Evolutionary conservation across 2,329 filamentous ascomycete species (phyloP), one percentile per base, ranked within the genome.

Genomic region (Colletotrichum kahawae): DNA sequence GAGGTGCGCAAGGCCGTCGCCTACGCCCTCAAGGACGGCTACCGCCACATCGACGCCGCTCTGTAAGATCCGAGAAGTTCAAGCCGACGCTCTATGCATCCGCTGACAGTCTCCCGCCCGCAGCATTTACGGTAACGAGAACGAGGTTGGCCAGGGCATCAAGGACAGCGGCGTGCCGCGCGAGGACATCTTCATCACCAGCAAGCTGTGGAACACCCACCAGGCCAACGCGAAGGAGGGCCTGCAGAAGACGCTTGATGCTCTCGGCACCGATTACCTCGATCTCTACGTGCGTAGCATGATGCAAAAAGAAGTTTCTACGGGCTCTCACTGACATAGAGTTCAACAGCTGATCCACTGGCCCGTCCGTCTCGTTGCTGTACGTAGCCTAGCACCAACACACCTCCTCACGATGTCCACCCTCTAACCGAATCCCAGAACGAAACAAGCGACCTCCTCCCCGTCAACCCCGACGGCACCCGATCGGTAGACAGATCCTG

Each of bases 51-150:
- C 43, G 43, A 51, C n/a, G 43, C 43, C 5, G 43, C 43, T 51
- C 43, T 51, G 43, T 51, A 51, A 51, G 43, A 13, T 51, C 43
- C 43, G 10, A 51, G n/a, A 51, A 21, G 6, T 2, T 5, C n/a
- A 3, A 21, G 0, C 1, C n/a, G 1, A 51, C 21, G n/a, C 43
- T 7, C 10, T 3, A 21, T 21, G 0, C n/a, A 0, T 21, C 43
- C 10, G n/a, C 43, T 51, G 0, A 51, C n/a, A 0, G 10, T 51
- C 2, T 21, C 43, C n/a, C 6, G 5, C 13, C 6, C n/a, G 10
- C 43, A 51, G 43, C 43, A 51, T 51, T 18, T 51, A 51, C 5
- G n/a, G 18, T 0, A 51, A 51, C 10, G 43, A 51, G 10, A 51
- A 51, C n/a, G 43, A 51, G 21, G 43, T 51, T 10, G 43, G 43